phyloP scores from a whole-genome alignment of 2,329 filamentous ascomycete species.

The Fusarium transvaalense region DNA sequence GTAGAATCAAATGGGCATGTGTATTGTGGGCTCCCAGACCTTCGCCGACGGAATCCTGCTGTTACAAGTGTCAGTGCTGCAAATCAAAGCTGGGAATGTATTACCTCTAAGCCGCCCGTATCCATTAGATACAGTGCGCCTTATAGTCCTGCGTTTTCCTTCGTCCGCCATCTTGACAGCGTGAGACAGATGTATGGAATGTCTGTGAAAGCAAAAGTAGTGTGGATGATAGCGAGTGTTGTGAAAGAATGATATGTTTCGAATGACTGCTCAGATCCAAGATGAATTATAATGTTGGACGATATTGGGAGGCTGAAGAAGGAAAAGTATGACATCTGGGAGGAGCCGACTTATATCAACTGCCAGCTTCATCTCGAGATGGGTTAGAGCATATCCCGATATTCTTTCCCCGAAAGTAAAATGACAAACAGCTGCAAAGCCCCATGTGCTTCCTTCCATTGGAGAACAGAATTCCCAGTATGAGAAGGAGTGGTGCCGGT shows the following conservation, averaged over 20 bases:
- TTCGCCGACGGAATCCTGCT: not conserved
- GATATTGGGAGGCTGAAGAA: not conserved
- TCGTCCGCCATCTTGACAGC: not conserved
- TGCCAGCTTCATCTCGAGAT: not conserved
- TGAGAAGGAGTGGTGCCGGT: not conserved
- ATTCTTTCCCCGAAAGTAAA: not conserved
- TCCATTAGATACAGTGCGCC: not conserved
- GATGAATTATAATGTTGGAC: constrained; percentile 2
- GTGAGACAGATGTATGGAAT: not conserved
- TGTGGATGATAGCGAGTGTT: constrained; percentile 5
- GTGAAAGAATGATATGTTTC: constrained; percentile 15
- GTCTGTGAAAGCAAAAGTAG: not conserved
- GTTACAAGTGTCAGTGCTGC: not conserved
- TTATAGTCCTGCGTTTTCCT: not conserved
- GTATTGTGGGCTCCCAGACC: too few relatives aligned
- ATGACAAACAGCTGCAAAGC: not conserved
- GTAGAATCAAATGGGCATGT: too few relatives aligned
- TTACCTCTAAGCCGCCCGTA: not conserved
- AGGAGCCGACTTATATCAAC: not conserved
- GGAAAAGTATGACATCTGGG: not conserved
- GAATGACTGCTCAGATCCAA: constrained; percentile 23
- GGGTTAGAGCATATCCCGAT: not conserved
- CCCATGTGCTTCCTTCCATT: not conserved
- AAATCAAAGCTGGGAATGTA: too few relatives aligned
- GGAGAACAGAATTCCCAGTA: not conserved